Conservation (phyloP, 2,329 filamentous ascomycete genomes). For the Geoglossum cookeanum region DNA sequence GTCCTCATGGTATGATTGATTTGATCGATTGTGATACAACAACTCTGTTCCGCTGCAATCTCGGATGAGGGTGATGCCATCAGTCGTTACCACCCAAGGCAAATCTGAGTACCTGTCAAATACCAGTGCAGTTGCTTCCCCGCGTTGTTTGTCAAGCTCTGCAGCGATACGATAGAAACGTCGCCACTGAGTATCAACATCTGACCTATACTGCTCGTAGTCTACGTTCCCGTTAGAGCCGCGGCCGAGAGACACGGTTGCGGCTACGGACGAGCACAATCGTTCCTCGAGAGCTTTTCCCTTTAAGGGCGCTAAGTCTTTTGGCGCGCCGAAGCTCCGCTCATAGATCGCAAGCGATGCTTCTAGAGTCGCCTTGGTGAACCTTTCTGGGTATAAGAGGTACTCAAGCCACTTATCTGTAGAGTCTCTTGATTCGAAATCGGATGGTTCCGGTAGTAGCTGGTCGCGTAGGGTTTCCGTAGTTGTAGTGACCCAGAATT, state of each 20-base stretch:
- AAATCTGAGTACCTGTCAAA: conserved; percentile 52
- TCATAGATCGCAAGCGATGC: conserved; percentile 70
- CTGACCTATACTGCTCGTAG: conserved; percentile 52
- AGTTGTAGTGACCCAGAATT: conserved; percentile 48
- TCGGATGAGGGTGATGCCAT: conserved; percentile 60
- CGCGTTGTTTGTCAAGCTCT: conserved; percentile 70
- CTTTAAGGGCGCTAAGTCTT: conserved; percentile 22
- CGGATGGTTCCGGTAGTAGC: conserved; percentile 36
- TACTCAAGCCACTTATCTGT: conserved; percentile 75
- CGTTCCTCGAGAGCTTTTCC: conserved; percentile 50
- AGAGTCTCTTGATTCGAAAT: conserved; percentile 46
- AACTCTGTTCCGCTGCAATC: conserved; percentile 63
- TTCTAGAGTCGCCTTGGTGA: conserved; percentile 61
- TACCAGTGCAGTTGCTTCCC: conserved; percentile 60
- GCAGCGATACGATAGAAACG: conserved; percentile 71
- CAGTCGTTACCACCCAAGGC: conserved; percentile 70
- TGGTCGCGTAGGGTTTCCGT: conserved; percentile 36
- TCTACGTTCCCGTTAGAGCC: conserved; percentile 46
- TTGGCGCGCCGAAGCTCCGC: conserved; percentile 33
- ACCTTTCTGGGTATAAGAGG: conserved; percentile 67
- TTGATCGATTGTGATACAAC: conserved; percentile 45
- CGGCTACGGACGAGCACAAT: conserved; percentile 51
- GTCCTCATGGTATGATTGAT: conserved; percentile 19
- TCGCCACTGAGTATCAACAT: conserved; percentile 71
- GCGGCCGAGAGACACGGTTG: conserved; percentile 46